phyloP scores from a whole-genome alignment of 2,329 filamentous ascomycete genomes.

The Aspergillus hortae region DNA sequence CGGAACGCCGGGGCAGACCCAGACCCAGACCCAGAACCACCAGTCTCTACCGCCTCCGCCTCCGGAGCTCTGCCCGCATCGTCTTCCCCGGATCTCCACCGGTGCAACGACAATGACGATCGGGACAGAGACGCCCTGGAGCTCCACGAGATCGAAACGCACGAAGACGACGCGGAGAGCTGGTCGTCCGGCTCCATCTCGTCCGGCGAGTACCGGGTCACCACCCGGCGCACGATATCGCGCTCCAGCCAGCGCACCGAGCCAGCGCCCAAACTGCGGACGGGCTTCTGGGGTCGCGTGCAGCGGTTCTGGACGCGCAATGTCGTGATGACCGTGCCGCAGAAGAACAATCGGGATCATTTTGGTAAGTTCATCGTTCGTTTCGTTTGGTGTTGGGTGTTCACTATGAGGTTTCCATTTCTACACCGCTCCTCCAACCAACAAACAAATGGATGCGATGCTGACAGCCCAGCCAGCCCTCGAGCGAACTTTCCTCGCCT shows the following conservation, averaged over 20 bases:
- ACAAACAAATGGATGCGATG: not conserved
- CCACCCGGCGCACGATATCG: constrained; percentile 21
- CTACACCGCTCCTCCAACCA: not conserved
- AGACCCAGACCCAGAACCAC: no score
- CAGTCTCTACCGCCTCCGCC: not conserved
- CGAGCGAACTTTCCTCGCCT: constrained; percentile 70
- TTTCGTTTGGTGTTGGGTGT: not conserved
- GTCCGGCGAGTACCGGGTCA: constrained; percentile 29
- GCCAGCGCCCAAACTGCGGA: constrained; percentile 7
- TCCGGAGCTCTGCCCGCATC: not conserved
- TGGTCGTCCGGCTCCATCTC: constrained; percentile 28
- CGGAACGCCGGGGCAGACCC: not conserved
- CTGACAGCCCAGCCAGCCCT: constrained; percentile 50
- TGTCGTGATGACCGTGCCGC: constrained; percentile 35
- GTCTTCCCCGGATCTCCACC: constrained; percentile 3
- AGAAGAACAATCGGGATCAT: constrained; percentile 41
- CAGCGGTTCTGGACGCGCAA: constrained; percentile 76
- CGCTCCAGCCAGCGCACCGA: constrained; percentile 13
- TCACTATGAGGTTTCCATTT: not conserved
- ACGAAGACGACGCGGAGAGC: constrained; percentile 20
- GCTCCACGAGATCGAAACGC: constrained; percentile 29
- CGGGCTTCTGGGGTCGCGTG: constrained; percentile 62
- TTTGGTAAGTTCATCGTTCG: constrained; percentile 26
- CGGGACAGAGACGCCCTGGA: constrained; percentile 22
- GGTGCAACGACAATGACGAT: constrained; percentile 3